Evolutionary conservation across 345 rosid species (phyloP).

Genomic region (Erodium maritimum): DNA sequence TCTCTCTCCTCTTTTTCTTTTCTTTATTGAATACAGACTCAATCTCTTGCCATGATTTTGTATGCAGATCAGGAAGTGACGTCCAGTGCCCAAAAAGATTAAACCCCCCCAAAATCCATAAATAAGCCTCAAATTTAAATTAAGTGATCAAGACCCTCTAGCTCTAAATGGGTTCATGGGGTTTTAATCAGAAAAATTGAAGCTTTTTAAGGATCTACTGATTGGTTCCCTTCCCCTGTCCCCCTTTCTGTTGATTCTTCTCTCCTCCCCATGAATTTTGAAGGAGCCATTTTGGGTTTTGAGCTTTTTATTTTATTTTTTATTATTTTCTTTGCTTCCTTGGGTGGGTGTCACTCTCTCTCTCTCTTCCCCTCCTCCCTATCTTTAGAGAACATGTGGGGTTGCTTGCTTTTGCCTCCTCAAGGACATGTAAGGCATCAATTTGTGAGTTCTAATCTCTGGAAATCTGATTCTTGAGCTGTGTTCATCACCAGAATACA

Average conservation of each 20-base stretch:
- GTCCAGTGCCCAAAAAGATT: conserved; percentile 19
- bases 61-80: conserved; percentile 26
- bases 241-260: conserved; percentile 21
- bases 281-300: conserved; percentile 13
- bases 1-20: background rate
- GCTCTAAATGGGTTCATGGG: conserved; percentile 1
- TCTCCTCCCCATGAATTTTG: conserved; percentile 25
- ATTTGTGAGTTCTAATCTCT: conserved; percentile 2
- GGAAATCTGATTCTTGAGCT: conserved; percentile 14
- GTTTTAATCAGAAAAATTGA: background rate
- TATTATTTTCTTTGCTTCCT: background rate
- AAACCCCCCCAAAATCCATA: conserved; percentile 14
- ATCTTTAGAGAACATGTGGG: conserved; percentile 15
- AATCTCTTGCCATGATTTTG: conserved; percentile 25
- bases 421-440: conserved; percentile 20
- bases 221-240: conserved; percentile 14
- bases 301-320: conserved; percentile 1
- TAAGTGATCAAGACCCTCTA: conserved; percentile 9
- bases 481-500: conserved; percentile 15
- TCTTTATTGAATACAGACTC: background rate
- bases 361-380: conserved; percentile 3
- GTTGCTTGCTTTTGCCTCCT: conserved; percentile 18
- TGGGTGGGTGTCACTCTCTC: conserved; percentile 3
- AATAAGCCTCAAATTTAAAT: background rate
- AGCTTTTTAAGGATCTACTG: conserved; percentile 6